Evolutionary conservation across 2,329 filamentous ascomycete genomes (phyloP), one percentile per base, ranked within the genome.

Genomic region (Neonectria hederae): DNA sequence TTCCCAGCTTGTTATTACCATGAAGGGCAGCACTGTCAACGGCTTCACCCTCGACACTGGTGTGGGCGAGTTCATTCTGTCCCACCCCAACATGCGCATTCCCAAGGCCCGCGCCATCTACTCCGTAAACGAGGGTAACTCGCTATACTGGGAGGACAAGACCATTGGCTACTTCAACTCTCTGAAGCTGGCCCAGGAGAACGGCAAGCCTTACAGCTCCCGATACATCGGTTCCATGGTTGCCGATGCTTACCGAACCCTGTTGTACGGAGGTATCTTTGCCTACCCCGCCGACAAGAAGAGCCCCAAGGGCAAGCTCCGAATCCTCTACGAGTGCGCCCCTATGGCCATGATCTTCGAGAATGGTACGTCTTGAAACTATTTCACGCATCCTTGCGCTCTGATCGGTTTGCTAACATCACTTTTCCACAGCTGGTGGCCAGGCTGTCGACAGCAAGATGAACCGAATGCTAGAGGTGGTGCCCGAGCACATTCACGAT

Each of bases 281-380:
- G 96, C 96, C 48, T 99, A 99, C 78, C 96, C 96, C 0, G 93
- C 95, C 14, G 96, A 99, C 78, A 97, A 94, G 85, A 98, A 99
- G 90, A 97, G 92, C 76, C 93, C 94, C 69, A 99, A 98, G 89
- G 96, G 96, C 72, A 99, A 99, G 86, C 87, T 99, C 72, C 88
- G 96, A 70, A 99, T 99, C 72, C 80, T 99, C 74, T 99, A 99
- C 82, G 96, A 99, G 84, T 99, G 96, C 78, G 96, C 96, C 14
- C 96, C 96, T 42, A 99, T 99, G 96, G 96, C 96, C 24, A 92
- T 98, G 90, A 88, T 99, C 7, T 98, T 99, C 80, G 96, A 99
- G 83, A 97, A 99, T 82, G 96, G 92, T 95, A 80, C 82, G 90
- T 83, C 7, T 17, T 13, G 8, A 11, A 46, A 9, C 19, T 24